phyloP scores from a whole-genome alignment of 2,329 filamentous ascomycete genomes.

The Pseudopithomyces maydicus region DNA sequence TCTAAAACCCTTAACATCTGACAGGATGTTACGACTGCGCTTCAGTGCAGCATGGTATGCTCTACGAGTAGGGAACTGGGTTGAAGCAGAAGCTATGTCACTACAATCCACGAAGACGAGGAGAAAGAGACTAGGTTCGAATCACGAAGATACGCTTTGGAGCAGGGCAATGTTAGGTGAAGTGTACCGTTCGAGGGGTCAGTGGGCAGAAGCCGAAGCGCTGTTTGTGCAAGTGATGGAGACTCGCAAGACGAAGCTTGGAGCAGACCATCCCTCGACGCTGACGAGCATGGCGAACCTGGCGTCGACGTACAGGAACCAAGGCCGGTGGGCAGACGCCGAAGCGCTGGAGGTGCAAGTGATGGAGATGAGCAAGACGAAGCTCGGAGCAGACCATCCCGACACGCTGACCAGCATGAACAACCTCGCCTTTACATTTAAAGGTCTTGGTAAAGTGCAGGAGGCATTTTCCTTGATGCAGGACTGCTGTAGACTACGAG shows the following conservation, averaged over 20 bases:
- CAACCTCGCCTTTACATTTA: not conserved
- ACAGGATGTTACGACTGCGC: no score
- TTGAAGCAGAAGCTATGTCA: constrained; percentile 11
- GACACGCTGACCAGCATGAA: not conserved
- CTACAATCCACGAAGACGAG: constrained; percentile 1
- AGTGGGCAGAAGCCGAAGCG: not conserved
- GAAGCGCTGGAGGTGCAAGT: not conserved
- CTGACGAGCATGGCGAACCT: no score
- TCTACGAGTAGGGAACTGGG: constrained; percentile 2
- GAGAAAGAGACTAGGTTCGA: constrained; percentile 6
- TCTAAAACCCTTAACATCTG: no score
- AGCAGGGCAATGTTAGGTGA: constrained; percentile 8
- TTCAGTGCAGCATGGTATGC: constrained; percentile 16
- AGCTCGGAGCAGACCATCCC: not conserved
- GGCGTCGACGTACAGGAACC: not conserved
- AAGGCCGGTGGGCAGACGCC: not conserved
- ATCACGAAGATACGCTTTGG: constrained; percentile 3
- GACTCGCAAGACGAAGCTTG: no score
- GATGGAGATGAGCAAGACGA: not conserved
- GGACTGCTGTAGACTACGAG: not conserved
- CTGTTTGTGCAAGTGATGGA: no score
- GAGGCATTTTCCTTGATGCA: constrained; percentile 1
- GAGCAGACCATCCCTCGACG: no score
- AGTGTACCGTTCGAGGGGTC: not conserved
- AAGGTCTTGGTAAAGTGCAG: not conserved